Evolutionary conservation across 257 asterid species (phyloP).

Genomic region (Anisodus acutangulus): DNA sequence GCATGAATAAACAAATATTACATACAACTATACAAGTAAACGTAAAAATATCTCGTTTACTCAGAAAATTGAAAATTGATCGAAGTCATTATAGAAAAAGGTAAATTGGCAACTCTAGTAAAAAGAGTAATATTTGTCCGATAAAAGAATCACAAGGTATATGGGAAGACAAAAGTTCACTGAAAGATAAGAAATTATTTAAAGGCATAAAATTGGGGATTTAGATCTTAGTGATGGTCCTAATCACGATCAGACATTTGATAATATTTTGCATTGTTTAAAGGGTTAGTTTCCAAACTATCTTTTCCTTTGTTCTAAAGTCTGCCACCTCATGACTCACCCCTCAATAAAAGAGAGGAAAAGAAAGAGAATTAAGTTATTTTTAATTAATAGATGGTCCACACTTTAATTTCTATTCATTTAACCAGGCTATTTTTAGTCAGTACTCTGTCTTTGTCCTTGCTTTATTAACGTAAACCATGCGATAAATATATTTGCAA

Average conservation of each 20-base stretch:
- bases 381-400: background rate
- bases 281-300: background rate
- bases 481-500: background rate
- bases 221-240: background rate
- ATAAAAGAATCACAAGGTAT: background rate
- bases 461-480: background rate
- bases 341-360: too few species aligned
- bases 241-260: conserved; percentile 23
- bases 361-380: too few species aligned
- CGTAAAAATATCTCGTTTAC: too few species aligned
- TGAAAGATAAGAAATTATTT: background rate
- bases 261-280: background rate
- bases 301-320: background rate
- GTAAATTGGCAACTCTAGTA: background rate
- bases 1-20: too few species aligned
- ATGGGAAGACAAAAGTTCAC: background rate
- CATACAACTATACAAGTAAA: background rate
- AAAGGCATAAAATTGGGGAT: background rate
- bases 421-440: background rate
- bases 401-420: background rate
- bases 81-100: background rate
- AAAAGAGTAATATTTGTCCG: background rate
- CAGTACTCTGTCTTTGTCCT: background rate
- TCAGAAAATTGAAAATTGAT: background rate
- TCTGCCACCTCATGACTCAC: background rate